Conservation (phyloP, 1,284 basidiomycete genomes). For the Rhodotorula sp. region DNA sequence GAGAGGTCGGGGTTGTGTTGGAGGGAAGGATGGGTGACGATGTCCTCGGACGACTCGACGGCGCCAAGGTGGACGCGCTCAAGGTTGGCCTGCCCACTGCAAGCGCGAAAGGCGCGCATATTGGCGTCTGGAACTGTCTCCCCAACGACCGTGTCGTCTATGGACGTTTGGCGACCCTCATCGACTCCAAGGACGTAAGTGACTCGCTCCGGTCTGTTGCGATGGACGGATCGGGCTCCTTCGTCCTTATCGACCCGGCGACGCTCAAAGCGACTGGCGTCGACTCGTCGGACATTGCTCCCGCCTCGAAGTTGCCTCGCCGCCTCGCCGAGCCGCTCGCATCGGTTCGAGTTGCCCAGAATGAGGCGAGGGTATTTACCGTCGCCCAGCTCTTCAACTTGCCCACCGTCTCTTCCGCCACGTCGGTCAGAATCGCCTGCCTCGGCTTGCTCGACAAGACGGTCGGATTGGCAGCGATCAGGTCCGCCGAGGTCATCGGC, state of each 20-base stretch:
- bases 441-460: slow-evolving; percentile 40
- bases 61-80: slow-evolving; percentile 10
- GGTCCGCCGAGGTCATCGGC: not conserved
- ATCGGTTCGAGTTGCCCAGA: not conserved
- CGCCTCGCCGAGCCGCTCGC: slow-evolving; percentile 4
- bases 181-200: slow-evolving; percentile 25
- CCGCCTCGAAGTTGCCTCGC: not conserved
- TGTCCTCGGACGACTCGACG: slow-evolving; percentile 13
- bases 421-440: slow-evolving; percentile 21
- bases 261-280: not conserved
- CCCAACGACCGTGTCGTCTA: not conserved
- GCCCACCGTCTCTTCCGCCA: not conserved
- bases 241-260: slow-evolving; percentile 2
- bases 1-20: slow-evolving; percentile 12
- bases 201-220: slow-evolving; percentile 15
- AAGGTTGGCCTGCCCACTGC: slow-evolving; percentile 23
- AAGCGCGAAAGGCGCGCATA: slow-evolving; percentile 18
- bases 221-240: not conserved
- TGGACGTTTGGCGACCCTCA: not conserved
- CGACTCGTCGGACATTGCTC: not conserved
- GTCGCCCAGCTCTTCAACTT: slow-evolving; percentile 7
- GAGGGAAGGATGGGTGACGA: slow-evolving; percentile 27
- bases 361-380: not conserved
- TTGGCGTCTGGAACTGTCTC: slow-evolving; percentile 38
- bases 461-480: slow-evolving; percentile 34